Evolutionary conservation across 2,329 filamentous ascomycete genomes (phyloP).

Genomic region (Talaromyces sp.): DNA sequence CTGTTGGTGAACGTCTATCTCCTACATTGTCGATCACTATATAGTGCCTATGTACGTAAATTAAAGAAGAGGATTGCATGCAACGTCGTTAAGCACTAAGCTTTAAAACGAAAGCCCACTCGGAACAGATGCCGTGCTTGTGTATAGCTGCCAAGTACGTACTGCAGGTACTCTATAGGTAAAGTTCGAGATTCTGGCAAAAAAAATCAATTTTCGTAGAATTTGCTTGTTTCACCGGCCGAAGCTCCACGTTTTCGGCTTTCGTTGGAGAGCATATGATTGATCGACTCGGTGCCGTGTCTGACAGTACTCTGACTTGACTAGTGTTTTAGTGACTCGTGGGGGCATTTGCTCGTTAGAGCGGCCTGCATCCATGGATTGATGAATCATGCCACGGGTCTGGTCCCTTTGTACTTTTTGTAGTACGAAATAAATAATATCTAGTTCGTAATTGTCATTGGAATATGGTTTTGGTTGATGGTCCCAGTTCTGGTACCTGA

Average conservation of each 20-base stretch:
- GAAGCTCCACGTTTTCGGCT: background rate
- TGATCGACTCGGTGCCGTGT: background rate
- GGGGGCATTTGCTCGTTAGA: background rate
- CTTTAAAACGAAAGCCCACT: background rate
- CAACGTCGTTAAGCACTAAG: slow-evolving; percentile 1
- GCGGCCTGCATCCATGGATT: background rate
- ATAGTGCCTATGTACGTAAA: background rate
- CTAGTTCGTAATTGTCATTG: background rate
- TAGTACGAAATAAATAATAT: background rate
- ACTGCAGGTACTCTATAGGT: background rate
- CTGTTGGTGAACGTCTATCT: background rate
- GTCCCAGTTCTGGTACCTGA: background rate
- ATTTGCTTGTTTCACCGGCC: no score
- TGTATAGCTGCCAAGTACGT: background rate
- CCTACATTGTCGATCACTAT: background rate
- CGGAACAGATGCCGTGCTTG: background rate
- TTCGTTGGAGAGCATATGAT: background rate
- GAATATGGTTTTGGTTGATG: background rate
- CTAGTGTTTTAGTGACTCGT: background rate
- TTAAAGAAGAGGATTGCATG: background rate
- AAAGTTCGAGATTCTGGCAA: background rate
- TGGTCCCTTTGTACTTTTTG: background rate
- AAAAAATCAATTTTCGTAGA: background rate
- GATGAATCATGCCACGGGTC: background rate
- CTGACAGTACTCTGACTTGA: background rate